Conservation (phyloP, 2,329 filamentous ascomycete genomes). For the Fusarium sp. region DNA sequence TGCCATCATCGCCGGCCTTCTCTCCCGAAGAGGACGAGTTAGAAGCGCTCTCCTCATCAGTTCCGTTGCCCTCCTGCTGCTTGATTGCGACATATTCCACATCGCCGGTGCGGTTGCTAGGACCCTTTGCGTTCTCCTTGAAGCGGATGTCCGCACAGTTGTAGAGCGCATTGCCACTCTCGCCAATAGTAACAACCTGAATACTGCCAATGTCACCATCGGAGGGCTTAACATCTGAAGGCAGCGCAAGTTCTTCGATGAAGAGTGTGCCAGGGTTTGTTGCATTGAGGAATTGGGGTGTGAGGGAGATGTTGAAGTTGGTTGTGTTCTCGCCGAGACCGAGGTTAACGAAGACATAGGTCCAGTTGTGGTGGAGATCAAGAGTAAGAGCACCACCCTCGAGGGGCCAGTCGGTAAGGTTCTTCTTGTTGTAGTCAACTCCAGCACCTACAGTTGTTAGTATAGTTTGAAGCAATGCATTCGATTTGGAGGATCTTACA, state of each 20-base stretch:
- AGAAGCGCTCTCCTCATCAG: conserved; percentile 36
- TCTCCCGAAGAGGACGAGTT: conserved; percentile 29
- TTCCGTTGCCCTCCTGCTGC: conserved; percentile 45
- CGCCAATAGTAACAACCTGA: conserved; percentile 75
- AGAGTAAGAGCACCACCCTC: conserved; percentile 62
- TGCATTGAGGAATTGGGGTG: conserved; percentile 68
- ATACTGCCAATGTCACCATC: conserved; percentile 75
- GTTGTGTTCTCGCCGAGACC: conserved; percentile 63
- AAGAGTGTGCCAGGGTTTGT: conserved; percentile 75
- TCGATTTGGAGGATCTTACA: conserved; percentile 56
- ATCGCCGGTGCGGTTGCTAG: conserved; percentile 53
- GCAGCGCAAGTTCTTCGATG: conserved; percentile 69
- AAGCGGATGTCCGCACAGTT: conserved; percentile 83
- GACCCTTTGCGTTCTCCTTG: conserved; percentile 61
- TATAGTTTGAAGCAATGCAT: not conserved
- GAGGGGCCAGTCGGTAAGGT: conserved; percentile 67
- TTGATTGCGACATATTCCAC: conserved; percentile 60
- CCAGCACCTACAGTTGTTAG: conserved; percentile 58
- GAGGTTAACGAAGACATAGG: conserved; percentile 67
- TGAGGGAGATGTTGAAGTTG: conserved; percentile 78
- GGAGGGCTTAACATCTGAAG: conserved; percentile 59
- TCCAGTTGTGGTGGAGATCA: conserved; percentile 64
- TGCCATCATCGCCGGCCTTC: conserved; percentile 31
- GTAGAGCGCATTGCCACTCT: conserved; percentile 72
- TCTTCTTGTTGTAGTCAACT: conserved; percentile 58